Percentiles rank a stretch among this genome's conserved stretches.
Evolutionary conservation across 495 filamentous ascomycete species (phyloP).

Genomic region (Amphirosellinia nigrospora): DNA sequence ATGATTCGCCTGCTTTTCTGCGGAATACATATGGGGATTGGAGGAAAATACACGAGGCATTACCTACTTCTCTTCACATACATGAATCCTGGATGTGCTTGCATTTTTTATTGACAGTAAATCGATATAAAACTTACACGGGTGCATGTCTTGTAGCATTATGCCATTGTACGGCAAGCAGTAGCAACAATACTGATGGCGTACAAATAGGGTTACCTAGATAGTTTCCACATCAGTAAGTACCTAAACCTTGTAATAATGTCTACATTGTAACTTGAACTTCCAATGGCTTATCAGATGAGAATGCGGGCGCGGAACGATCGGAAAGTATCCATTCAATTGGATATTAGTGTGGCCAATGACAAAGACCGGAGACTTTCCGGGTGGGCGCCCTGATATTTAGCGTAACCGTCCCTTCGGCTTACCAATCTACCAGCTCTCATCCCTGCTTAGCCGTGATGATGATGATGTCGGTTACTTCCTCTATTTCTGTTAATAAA

Average conservation of each 20-base stretch:
- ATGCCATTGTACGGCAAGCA: not conserved
- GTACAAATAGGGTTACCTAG: too few relatives aligned
- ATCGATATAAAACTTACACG: too few relatives aligned
- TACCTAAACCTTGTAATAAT: too few relatives aligned
- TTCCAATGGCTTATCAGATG: not conserved
- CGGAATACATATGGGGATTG: not conserved
- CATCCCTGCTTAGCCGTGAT: not conserved
- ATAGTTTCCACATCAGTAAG: too few relatives aligned
- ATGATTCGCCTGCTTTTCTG: slow-evolving; percentile 3
- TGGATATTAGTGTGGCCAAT: slow-evolving; percentile 11
- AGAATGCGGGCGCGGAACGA: slow-evolving; percentile 5
- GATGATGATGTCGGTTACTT: not conserved
- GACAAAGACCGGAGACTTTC: not conserved
- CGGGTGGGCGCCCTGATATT: not conserved
- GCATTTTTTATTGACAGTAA: not conserved
- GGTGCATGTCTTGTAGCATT: not conserved
- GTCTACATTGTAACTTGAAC: too few relatives aligned
- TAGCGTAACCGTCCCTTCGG: not conserved
- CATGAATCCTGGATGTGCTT: not conserved
- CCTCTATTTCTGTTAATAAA: not conserved
- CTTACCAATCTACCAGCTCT: slow-evolving; percentile 2
- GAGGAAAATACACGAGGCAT: not conserved
- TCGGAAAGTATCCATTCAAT: slow-evolving; percentile 9
- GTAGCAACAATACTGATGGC: too few relatives aligned
- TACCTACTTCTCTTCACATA: not conserved